Percentiles rank a stretch among this genome's conserved stretches.
Conservation (phyloP, 1,284 basidiomycete species). For the Rhodotorula sp. region DNA sequence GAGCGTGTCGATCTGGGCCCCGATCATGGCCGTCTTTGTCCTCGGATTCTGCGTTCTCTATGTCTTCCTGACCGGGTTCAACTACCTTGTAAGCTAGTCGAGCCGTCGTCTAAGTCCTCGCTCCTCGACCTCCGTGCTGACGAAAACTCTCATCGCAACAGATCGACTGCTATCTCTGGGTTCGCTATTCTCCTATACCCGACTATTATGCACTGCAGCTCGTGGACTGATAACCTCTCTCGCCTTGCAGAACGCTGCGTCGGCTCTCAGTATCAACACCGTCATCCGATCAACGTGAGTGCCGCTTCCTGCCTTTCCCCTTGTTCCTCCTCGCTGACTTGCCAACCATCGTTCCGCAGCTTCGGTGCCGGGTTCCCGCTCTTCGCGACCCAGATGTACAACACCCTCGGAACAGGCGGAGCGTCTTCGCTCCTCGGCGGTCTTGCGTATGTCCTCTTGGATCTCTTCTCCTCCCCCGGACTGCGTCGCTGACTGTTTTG, state of each 20-base stretch:
- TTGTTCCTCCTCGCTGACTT: neutral
- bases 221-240: neutral
- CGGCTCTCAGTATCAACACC: neutral
- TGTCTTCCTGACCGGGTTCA: slow-evolving; percentile 48
- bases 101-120: neutral
- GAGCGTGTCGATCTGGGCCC: slow-evolving; percentile 34
- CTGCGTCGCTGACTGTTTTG: neutral
- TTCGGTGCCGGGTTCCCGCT: slow-evolving; percentile 3
- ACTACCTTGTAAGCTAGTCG: slow-evolving; percentile 20
- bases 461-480: too few relatives aligned
- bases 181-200: slow-evolving; percentile 43
- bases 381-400: slow-evolving; percentile 55
- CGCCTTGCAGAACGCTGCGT: neutral
- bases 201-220: neutral
- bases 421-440: slow-evolving; percentile 52
- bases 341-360: slow-evolving; percentile 50
- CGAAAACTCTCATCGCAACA: neutral
- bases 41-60: slow-evolving; percentile 32
- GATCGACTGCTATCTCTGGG: slow-evolving; percentile 33
- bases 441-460: slow-evolving; percentile 42
- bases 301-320: neutral
- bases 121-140: neutral
- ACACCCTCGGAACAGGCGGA: slow-evolving; percentile 53
- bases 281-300: neutral
- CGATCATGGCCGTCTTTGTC: slow-evolving; percentile 36